phyloP scores from a whole-genome alignment of 805 yeast species.

The Lipomyces chichibuensis region DNA sequence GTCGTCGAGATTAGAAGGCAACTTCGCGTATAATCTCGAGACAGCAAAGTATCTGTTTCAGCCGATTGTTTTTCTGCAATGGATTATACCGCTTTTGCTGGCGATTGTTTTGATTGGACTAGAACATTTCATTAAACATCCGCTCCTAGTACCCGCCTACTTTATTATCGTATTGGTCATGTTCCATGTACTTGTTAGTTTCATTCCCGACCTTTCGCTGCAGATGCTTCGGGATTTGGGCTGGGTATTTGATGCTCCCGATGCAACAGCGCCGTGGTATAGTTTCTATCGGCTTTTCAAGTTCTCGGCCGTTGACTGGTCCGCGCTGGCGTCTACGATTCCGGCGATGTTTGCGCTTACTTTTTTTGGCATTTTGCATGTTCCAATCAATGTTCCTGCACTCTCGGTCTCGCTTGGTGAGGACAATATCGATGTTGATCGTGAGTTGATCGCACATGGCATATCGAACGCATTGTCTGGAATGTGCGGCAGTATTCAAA shows the following conservation, averaged over 20 bases:
- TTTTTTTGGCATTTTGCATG: slow-evolving; percentile 93
- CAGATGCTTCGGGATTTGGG: slow-evolving; percentile 68
- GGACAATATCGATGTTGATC: slow-evolving; percentile 80
- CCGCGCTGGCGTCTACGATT: slow-evolving; percentile 62
- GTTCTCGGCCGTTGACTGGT: slow-evolving; percentile 74
- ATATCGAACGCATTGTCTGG: slow-evolving; percentile 87
- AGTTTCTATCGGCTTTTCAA: slow-evolving; percentile 75
- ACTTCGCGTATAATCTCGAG: slow-evolving; percentile 62
- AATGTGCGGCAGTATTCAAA: slow-evolving; percentile 72
- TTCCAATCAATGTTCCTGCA: slow-evolving; percentile 97
- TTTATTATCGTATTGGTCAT: slow-evolving; percentile 69
- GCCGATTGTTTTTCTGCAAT: slow-evolving; percentile 58
- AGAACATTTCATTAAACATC: slow-evolving; percentile 61
- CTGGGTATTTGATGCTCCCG: slow-evolving; percentile 78
- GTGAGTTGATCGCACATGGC: slow-evolving; percentile 95
- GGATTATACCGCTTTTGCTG: slow-evolving; percentile 70
- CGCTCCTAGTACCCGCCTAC: slow-evolving; percentile 72
- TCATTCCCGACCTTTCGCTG: slow-evolving; percentile 67
- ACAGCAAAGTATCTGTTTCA: slow-evolving; percentile 51
- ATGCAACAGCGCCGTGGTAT: slow-evolving; percentile 80
- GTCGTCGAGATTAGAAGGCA: slow-evolving; percentile 76
- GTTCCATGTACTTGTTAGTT: slow-evolving; percentile 69
- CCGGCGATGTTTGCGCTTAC: slow-evolving; percentile 97
- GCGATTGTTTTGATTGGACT: slow-evolving; percentile 63
- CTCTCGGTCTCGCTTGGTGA: slow-evolving; percentile 86